Evolutionary conservation across 108 stramenopile species (phyloP).

Genomic region (Mediolabrus comicus): DNA sequence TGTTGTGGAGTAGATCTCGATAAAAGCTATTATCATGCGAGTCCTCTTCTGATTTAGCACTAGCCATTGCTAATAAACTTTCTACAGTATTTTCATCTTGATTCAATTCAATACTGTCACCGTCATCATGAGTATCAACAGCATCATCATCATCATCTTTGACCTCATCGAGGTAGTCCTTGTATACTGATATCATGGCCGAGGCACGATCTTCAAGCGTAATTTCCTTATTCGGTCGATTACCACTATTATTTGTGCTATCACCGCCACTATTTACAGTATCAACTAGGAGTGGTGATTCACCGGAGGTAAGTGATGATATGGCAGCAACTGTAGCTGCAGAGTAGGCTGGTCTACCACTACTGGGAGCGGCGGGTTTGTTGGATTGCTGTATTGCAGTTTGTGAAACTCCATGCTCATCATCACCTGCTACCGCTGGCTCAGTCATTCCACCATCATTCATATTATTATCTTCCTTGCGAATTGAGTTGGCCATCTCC

Average conservation of each 20-base stretch:
- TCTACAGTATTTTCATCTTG: not conserved
- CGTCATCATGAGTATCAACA: not conserved
- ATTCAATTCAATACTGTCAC: too few species aligned
- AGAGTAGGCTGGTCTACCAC: constrained; percentile 6
- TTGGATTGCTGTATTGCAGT: not conserved
- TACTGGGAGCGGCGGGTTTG: not conserved
- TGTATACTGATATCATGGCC: constrained; percentile 33
- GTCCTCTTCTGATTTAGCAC: too few species aligned
- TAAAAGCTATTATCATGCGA: too few species aligned
- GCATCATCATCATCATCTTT: not conserved
- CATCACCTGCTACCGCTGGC: not conserved
- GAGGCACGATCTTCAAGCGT: constrained; percentile 25
- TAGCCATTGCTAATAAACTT: too few species aligned
- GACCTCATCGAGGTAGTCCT: constrained; percentile 24
- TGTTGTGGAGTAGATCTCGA: too few species aligned
- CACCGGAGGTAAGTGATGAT: constrained; percentile 12
- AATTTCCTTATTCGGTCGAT: constrained; percentile 15
- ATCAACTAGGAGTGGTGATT: constrained; percentile 3
- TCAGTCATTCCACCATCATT: not conserved
- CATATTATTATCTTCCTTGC: not conserved
- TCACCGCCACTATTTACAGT: not conserved
- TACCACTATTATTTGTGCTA: not conserved
- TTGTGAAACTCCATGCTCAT: not conserved
- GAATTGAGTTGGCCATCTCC: constrained; percentile 5
- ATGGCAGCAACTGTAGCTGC: constrained; percentile 27